A percentile compares a stretch with the other conserved stretches of the same genome.
Conservation (phyloP, 371 early-diverging fungal genomes). For the Amoeboaphelidium protococcarum region DNA sequence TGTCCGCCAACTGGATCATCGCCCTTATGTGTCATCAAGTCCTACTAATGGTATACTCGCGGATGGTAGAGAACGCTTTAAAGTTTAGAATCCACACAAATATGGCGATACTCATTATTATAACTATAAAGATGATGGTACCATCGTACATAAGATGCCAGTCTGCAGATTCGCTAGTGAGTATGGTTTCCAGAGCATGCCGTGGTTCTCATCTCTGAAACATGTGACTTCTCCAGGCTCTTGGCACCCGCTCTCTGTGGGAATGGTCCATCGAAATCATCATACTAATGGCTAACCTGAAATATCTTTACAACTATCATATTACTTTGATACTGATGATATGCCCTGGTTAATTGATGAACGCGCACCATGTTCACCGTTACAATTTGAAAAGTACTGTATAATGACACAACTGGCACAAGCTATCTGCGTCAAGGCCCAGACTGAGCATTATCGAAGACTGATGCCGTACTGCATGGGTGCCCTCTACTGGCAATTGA, state of each 20-base stretch:
- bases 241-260: neutral
- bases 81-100: neutral
- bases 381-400: neutral
- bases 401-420: neutral
- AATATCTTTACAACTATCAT: neutral
- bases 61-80: neutral
- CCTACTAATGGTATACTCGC: neutral
- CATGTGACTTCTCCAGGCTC: neutral
- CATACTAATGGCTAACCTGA: neutral
- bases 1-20: neutral
- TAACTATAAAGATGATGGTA: neutral
- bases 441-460: neutral
- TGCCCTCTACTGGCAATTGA: constrained; percentile 7
- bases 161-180: constrained; percentile 10
- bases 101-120: neutral
- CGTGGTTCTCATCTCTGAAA: neutral
- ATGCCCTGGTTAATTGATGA: neutral
- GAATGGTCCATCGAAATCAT: neutral
- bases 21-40: neutral
- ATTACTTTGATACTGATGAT: neutral
- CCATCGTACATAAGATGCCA: neutral
- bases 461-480: constrained; percentile 2
- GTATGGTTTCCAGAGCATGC: constrained; percentile 10
- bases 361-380: no score
- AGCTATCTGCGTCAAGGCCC: neutral